Evolutionary conservation across 2,329 filamentous ascomycete genomes (phyloP).

Genomic region (Coleophoma crateriformis): DNA sequence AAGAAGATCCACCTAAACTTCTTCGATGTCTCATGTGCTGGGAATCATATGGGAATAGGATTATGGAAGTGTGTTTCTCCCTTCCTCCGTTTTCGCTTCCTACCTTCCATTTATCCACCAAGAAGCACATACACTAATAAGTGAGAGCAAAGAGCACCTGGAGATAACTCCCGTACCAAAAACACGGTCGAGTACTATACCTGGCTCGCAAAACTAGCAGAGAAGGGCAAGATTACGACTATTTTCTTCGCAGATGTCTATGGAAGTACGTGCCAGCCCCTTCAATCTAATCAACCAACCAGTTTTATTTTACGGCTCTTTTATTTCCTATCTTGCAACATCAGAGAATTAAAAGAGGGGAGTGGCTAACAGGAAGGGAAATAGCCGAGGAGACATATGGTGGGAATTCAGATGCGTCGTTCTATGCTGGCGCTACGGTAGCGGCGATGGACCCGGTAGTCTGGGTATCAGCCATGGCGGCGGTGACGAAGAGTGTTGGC

Average conservation of each 20-base stretch:
- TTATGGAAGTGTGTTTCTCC: constrained; percentile 4
- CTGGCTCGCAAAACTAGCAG: constrained; percentile 48
- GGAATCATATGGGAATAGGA: constrained; percentile 3
- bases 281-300: not conserved
- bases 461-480: constrained; percentile 48
- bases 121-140: not conserved
- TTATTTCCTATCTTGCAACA: not conserved
- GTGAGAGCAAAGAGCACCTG: not conserved
- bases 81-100: not conserved
- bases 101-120: not conserved
- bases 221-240: constrained; percentile 55
- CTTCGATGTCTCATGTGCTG: constrained; percentile 4
- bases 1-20: constrained; percentile 10
- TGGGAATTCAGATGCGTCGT: constrained; percentile 57
- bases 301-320: not conserved
- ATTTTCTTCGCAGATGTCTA: constrained; percentile 63
- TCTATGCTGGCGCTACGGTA: constrained; percentile 52
- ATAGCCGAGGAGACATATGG: constrained; percentile 51
- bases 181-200: constrained; percentile 6
- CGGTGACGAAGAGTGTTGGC: constrained; percentile 55
- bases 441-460: constrained; percentile 59
- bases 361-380: not conserved
- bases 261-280: not conserved
- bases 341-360: not conserved
- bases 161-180: constrained; percentile 1